phyloP scores from a whole-genome alignment of 345 rosid species.

The Corymbia maculata region DNA sequence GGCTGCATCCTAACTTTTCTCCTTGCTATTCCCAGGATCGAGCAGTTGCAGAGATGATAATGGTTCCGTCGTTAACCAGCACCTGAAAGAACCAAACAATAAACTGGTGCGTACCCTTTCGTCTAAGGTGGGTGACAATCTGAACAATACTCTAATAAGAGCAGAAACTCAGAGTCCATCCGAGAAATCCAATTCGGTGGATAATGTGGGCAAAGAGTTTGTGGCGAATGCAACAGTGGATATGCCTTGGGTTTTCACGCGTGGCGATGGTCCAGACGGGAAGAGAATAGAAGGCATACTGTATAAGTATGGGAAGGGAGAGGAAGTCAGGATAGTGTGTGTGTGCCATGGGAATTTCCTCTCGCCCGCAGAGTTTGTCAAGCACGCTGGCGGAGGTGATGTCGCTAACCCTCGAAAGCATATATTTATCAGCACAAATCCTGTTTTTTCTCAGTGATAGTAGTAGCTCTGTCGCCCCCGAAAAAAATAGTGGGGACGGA shows the following conservation, averaged over 20 bases:
- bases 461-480: background rate
- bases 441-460: conserved; percentile 5
- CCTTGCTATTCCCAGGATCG: conserved; percentile 11
- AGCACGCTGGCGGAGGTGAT: conserved; percentile 37
- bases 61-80: conserved; percentile 6
- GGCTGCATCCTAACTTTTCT: background rate
- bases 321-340: conserved; percentile 44
- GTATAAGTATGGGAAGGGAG: conserved; percentile 42
- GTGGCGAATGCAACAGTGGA: conserved; percentile 23
- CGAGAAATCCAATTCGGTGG: conserved; percentile 2
- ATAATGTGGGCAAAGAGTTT: conserved; percentile 13
- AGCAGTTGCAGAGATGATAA: conserved; percentile 16
- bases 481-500: background rate
- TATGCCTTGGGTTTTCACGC: conserved; percentile 47
- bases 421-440: conserved; percentile 29
- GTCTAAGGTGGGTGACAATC: background rate
- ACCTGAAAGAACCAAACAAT: conserved; percentile 14
- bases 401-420: conserved; percentile 37
- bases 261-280: conserved; percentile 40
- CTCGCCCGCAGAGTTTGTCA: conserved; percentile 39
- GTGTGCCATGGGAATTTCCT: conserved; percentile 43
- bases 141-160: background rate
- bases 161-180: conserved; percentile 6
- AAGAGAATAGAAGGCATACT: conserved; percentile 39
- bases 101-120: background rate